Evolutionary conservation across 257 asterid species (phyloP).

Genomic region (Striga asiatica): DNA sequence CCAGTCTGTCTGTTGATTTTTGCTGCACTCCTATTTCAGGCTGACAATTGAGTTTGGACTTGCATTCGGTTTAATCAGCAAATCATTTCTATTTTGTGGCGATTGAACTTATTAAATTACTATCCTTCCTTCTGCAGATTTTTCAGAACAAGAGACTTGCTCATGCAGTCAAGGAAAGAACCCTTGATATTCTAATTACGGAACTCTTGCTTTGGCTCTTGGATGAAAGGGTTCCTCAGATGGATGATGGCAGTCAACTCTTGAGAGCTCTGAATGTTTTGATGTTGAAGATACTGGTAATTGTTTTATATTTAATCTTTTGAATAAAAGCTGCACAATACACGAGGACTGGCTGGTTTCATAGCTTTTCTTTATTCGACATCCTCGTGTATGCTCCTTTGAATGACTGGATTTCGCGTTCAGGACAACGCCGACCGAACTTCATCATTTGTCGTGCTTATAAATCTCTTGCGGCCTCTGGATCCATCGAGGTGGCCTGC

Average conservation of each 20-base stretch:
- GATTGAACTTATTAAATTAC: conserved; percentile 7
- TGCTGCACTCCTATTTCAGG: conserved; percentile 5
- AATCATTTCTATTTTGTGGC: background rate
- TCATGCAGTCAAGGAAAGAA: conserved; percentile 80
- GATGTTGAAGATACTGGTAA: conserved; percentile 93
- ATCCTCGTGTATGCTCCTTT: conserved; percentile 11
- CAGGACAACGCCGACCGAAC: conserved; percentile 99
- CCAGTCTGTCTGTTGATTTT: conserved; percentile 2
- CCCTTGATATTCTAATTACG: conserved; percentile 82
- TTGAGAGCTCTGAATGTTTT: conserved; percentile 91
- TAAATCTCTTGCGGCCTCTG: conserved; percentile 82
- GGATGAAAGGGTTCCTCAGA: conserved; percentile 94
- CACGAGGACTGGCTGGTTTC: background rate
- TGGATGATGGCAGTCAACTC: conserved; percentile 99
- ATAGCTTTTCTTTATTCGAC: background rate
- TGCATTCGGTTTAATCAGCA: no score
- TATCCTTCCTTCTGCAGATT: conserved; percentile 42
- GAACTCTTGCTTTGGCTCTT: conserved; percentile 97
- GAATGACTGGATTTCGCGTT: conserved; percentile 11
- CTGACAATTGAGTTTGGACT: no score
- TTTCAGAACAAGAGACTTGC: conserved; percentile 89
- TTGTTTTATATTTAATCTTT: background rate
- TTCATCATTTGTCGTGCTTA: conserved; percentile 83
- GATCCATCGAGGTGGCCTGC: conserved; percentile 99
- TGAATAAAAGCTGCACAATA: background rate